Percentiles rank a stretch among this genome's conserved stretches.
phyloP scores from a whole-genome alignment of 2,329 filamentous ascomycete species.

The Coniochaeta ligniaria region DNA sequence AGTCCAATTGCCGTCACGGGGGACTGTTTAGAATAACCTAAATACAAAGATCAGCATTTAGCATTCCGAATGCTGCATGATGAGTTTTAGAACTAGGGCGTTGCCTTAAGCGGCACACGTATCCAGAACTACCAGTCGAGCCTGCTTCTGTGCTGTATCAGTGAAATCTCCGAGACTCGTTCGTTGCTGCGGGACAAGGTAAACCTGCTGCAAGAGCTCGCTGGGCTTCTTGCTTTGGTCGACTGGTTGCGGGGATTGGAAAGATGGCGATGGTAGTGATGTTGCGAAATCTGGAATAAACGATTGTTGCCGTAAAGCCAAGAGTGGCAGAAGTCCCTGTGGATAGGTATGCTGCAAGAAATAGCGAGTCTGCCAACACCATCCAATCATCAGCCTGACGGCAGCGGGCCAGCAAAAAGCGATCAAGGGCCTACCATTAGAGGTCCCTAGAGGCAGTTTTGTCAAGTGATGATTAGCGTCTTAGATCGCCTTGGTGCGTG shows the following conservation, averaged over 20 bases:
- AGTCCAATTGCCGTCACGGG: neutral
- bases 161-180: neutral
- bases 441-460: constrained; percentile 36
- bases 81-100: neutral
- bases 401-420: neutral
- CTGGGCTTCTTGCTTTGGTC: neutral
- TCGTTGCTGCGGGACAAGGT: neutral
- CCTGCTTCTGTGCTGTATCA: constrained; percentile 1
- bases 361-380: neutral
- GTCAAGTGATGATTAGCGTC: constrained; percentile 46
- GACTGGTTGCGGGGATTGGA: neutral
- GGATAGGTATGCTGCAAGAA: neutral
- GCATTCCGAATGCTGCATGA: neutral
- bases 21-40: neutral
- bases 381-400: constrained; percentile 2
- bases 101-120: neutral
- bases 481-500: constrained; percentile 75
- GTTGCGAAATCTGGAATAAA: neutral
- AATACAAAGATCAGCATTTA: neutral
- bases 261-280: neutral
- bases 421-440: constrained; percentile 10
- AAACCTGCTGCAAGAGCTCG: neutral
- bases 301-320: neutral
- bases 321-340: neutral
- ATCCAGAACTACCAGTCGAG: neutral